Evolutionary conservation across 306 rosid genomes (phyloP).

Genomic region (Corylus avellana): DNA sequence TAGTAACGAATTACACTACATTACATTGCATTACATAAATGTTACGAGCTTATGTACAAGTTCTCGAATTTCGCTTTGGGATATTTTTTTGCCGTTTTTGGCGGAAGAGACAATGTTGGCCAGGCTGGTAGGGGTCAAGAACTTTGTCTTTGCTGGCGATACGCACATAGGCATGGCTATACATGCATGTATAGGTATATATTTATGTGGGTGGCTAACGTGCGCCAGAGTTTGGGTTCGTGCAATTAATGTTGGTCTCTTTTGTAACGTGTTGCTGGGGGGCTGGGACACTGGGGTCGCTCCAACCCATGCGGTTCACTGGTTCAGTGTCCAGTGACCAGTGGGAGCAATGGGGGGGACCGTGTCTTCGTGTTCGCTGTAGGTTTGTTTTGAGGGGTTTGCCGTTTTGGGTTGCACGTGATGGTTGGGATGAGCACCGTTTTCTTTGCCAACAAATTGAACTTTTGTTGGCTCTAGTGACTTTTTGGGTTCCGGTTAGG

Average conservation of each 20-base stretch:
- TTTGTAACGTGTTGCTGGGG: conserved; percentile 12
- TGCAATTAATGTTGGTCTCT: conserved; percentile 35
- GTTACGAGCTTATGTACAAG: too few species aligned
- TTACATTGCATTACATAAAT: not conserved
- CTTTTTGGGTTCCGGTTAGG: conserved; percentile 8
- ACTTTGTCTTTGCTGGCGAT: not conserved
- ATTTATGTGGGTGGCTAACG: conserved; percentile 1
- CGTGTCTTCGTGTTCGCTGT: conserved; percentile 9
- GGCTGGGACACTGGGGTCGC: not conserved
- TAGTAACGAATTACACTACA: not conserved
- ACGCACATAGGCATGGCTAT: not conserved
- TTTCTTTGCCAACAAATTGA: conserved; percentile 20
- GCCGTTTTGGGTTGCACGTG: conserved; percentile 29
- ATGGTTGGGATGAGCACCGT: conserved; percentile 17
- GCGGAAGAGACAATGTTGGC: conserved; percentile 34
- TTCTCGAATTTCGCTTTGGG: not conserved
- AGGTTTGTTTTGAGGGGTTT: not conserved
- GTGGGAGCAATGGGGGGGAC: conserved; percentile 30
- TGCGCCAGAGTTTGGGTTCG: conserved; percentile 19
- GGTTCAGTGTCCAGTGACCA: not conserved
- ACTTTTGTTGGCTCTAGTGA: conserved; percentile 19
- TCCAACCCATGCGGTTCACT: conserved; percentile 1
- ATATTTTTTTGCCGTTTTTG: conserved; percentile 14
- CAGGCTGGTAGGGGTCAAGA: conserved; percentile 27
- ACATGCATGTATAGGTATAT: not conserved